Base-by-base conservation (phyloP, 1,284 basidiomycete genomes). In the Malassezia brasiliensis region DNA sequence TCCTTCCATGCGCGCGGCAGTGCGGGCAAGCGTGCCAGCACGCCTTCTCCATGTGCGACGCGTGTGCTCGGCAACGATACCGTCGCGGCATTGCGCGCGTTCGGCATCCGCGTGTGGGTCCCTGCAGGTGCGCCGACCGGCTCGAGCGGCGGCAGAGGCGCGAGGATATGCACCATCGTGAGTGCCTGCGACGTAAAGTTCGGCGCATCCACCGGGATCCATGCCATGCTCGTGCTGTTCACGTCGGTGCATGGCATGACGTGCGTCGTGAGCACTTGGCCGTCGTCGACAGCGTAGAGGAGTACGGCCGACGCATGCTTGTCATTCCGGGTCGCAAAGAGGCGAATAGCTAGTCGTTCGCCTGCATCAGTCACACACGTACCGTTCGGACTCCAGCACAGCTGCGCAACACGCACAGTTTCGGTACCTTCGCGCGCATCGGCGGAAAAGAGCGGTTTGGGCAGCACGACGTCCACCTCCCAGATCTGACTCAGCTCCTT, bases 361-460 rank as follows among this genome's bases (percentile, higher is more conserved):
- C 54, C 51, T 53, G 50, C 28, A 19, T 22, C 17, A 40, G 38
- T 10, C 35, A 7, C 9, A 8, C 3, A 47, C 50, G 35, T 46
- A 52, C 50, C 53, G 17, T 56, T 35, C 2, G 54, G 54, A 25
- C 44, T 51, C 54, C 54, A 56, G 48, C 35, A 39, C 9, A 56
- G 9, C 34, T 38, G 22, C 17, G 45, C n/a, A 7, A 56, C 54
- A 14, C 40, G 14, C 17, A 46, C 48, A 10, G 15, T 5, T 20
- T 55, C 47, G 20, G 39, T 32, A 14, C 19, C 17, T 28, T 40
- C 39, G 9, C 19, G 30, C 4, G 25, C 10, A 17, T 12, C 40
- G 15, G 12, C 14, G 17, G 40, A 15, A n/a, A 49, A 41, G 20
- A 49, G 25, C 10, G 14, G 10, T n/a, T 28, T 10, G 6, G 48